Base-by-base conservation (phyloP, 148 eudicot genomes). In the Rhododendron molle region DNA sequence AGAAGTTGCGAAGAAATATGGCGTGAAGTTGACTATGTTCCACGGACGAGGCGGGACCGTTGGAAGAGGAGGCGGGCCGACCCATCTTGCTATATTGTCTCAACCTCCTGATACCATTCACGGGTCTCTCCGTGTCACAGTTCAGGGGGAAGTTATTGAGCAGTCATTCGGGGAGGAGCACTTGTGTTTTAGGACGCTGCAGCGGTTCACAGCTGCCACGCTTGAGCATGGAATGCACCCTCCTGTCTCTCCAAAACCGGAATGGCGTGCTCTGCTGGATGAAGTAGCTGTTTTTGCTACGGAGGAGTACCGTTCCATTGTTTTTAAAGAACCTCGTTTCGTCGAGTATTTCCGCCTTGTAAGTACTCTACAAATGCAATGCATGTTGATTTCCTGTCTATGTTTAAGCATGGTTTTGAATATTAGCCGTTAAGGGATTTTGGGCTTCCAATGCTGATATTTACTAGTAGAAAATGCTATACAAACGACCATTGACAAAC, bases 171-270 rank as follows among this genome's bases (percentile, higher is more conserved):
- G 99, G 34, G 99, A 97, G 88, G 98, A 97, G 89, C 98, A 95
- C 81, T 86, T 97, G 93, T 97, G 99, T 88, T 97, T 97, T 86
- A 92, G 99, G 85, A 97, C 99, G 16, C 94, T 97, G 38, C 99
- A 97, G 85, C 92, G 99, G 83, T 97, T 94, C 88, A 92, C 94
- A 1, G 98, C 99, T 84, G 98, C 99, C 65, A 97, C 98, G 10
- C 98, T 97, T 54, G 99, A 97, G 90, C 99, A 97, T 54, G 99
- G 99, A 78, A 97, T 97, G 99, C 93, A 90, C 88, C 99, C 98
- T 0, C 99, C 99, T 0, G 86, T 94, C 81, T 76, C 98, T 26
- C 99, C 99, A 54, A 95, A 94, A 83, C 99, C 99, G 0, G 99
- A 97, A 81, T 97, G 98, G 98, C 96, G 98, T 32, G 94, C 96